Evolutionary conservation across 805 yeast species (phyloP).

Genomic region (Danielia oregonensis): DNA sequence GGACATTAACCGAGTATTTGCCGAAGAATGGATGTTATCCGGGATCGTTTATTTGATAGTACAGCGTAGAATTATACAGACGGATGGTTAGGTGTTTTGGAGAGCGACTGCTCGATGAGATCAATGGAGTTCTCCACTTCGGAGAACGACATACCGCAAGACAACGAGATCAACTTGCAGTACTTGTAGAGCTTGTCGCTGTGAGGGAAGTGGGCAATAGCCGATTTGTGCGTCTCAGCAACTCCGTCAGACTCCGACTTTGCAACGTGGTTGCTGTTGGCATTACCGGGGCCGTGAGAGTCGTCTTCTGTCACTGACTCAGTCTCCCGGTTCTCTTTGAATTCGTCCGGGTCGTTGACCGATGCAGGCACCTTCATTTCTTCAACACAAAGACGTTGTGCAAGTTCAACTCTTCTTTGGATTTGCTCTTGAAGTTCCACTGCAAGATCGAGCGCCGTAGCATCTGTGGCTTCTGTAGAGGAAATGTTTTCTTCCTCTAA

Average conservation of each 20-base stretch:
- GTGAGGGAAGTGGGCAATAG: slow-evolving; percentile 23
- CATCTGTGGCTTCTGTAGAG: neutral
- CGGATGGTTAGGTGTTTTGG: slow-evolving; percentile 16
- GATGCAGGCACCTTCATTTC: slow-evolving; percentile 22
- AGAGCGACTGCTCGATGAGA: slow-evolving; percentile 37
- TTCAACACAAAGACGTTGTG: slow-evolving; percentile 14
- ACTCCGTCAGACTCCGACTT: neutral
- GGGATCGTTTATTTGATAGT: too few relatives aligned
- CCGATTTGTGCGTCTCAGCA: slow-evolving; percentile 8
- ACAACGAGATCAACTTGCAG: slow-evolving; percentile 36
- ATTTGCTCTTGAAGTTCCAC: slow-evolving; percentile 27
- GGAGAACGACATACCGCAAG: slow-evolving; percentile 40
- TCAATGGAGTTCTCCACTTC: slow-evolving; percentile 42
- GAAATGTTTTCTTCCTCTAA: slow-evolving; percentile 1
- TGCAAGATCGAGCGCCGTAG: slow-evolving; percentile 18
- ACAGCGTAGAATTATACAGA: neutral
- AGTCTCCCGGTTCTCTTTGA: slow-evolving; percentile 14
- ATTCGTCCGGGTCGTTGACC: slow-evolving; percentile 13
- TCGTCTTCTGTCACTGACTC: slow-evolving; percentile 2
- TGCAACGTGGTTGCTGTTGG: neutral
- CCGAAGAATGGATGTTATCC: too few relatives aligned
- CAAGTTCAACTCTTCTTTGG: slow-evolving; percentile 17
- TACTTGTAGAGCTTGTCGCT: slow-evolving; percentile 37
- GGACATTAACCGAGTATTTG: too few relatives aligned
- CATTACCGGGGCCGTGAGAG: neutral